phyloP scores from a whole-genome alignment of 2,329 filamentous ascomycete genomes.

The Scopulariopsis brevicaulis region DNA sequence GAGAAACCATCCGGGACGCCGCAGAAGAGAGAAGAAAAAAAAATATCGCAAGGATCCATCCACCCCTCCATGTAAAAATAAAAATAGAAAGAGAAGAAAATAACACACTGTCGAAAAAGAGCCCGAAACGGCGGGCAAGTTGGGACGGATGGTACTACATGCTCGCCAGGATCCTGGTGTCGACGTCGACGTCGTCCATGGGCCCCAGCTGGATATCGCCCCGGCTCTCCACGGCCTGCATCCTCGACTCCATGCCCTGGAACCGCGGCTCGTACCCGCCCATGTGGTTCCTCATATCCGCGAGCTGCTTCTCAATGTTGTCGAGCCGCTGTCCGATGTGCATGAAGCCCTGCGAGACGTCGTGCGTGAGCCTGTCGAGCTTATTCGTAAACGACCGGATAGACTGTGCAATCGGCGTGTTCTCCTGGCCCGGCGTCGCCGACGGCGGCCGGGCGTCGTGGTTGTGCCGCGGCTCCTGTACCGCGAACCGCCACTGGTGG shows the following conservation, averaged over 20 bases:
- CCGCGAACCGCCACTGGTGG: slow-evolving; percentile 53
- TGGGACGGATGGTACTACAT: neutral
- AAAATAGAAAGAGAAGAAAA: neutral
- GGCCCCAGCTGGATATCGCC: slow-evolving; percentile 17
- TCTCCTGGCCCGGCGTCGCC: slow-evolving; percentile 42
- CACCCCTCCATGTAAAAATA: neutral
- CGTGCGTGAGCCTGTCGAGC: slow-evolving; percentile 46
- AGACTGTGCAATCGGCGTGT: slow-evolving; percentile 44
- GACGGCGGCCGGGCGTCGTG: slow-evolving; percentile 46
- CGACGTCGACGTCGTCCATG: slow-evolving; percentile 34
- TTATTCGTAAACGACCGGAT: slow-evolving; percentile 48
- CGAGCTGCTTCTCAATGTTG: slow-evolving; percentile 41
- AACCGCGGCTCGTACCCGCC: slow-evolving; percentile 30
- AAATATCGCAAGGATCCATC: neutral
- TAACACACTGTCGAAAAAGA: neutral
- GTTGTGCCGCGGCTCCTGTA: slow-evolving; percentile 49
- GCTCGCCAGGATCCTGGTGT: slow-evolving; percentile 26
- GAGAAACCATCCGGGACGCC: neutral
- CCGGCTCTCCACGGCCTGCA: slow-evolving; percentile 26
- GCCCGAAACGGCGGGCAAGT: neutral
- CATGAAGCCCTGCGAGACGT: slow-evolving; percentile 39
- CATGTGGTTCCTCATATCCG: slow-evolving; percentile 36
- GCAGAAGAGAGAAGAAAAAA: neutral
- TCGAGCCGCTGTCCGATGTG: slow-evolving; percentile 39
- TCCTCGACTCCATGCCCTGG: slow-evolving; percentile 27